Percentiles rank a stretch among this genome's conserved stretches.
Evolutionary conservation across 1,139 yeast species (phyloP).

Genomic region (Pichia sp.): DNA sequence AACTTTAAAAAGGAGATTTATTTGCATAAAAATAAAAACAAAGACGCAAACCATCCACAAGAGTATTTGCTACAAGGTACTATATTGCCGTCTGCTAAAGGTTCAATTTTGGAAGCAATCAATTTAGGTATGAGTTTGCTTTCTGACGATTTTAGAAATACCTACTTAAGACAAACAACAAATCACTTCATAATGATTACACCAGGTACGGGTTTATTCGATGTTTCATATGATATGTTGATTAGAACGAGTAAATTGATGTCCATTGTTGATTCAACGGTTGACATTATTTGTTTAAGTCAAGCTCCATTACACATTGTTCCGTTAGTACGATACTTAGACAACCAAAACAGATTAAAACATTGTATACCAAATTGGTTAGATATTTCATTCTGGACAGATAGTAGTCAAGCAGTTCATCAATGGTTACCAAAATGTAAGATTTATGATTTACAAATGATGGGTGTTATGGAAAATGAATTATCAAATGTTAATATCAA

Average conservation of each 20-base stretch:
- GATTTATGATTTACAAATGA: conserved; percentile 93
- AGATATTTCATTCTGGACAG: conserved; percentile 83
- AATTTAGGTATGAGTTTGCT: conserved; percentile 75
- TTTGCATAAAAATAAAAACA: conserved; percentile 33
- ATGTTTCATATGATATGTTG: conserved; percentile 77
- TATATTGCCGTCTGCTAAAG: conserved; percentile 79
- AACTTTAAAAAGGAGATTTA: conserved; percentile 72
- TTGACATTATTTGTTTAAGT: conserved; percentile 82
- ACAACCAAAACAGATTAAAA: conserved; percentile 45
- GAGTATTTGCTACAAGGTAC: conserved; percentile 44
- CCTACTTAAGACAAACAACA: conserved; percentile 82
- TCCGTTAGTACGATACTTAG: conserved; percentile 73
- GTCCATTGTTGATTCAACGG: conserved; percentile 71
- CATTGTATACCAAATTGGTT: conserved; percentile 94
- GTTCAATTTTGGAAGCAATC: conserved; percentile 82
- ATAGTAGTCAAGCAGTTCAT: conserved; percentile 38
- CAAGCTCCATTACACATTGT: conserved; percentile 90
- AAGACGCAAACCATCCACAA: conserved; percentile 21
- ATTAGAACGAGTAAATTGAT: conserved; percentile 70
- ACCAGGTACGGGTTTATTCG: conserved; percentile 91
- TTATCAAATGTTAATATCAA: conserved; percentile 58
- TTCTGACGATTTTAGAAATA: conserved; percentile 73
- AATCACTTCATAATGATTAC: conserved; percentile 79
- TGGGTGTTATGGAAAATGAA: conserved; percentile 95
- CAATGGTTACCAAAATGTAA: conserved; percentile 93